These are phyloP conservation scores for Mucor indicus DNA, from an alignment of 371 early-diverging fungal species.

Conservation along the genomic window DNA sequence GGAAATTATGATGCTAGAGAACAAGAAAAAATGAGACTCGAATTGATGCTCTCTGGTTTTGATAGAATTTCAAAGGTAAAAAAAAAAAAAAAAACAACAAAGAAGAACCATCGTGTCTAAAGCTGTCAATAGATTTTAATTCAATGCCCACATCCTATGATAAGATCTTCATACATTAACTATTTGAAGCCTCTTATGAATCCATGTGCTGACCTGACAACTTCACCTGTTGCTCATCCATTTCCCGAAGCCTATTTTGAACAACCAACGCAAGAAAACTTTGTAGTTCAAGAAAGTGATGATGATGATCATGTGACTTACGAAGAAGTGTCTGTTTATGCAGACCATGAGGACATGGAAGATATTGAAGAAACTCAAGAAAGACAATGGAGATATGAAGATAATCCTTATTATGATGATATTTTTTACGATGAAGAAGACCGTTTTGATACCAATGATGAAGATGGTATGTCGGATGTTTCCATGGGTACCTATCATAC, in stretches of 20 bases:
- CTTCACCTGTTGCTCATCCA: neutral
- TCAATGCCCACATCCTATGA: conserved; percentile 60
- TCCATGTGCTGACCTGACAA: conserved; percentile 37
- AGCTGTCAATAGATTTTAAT: conserved; percentile 38
- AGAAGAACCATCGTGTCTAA: conserved; percentile 9
- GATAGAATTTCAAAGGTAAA: conserved; percentile 45
- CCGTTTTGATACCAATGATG: conserved; percentile 13
- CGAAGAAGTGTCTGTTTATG: conserved; percentile 17
- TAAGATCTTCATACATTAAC: conserved; percentile 43
- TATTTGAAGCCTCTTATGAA: conserved; percentile 40
- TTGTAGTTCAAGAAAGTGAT: conserved; percentile 4
- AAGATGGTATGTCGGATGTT: neutral
- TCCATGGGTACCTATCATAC: neutral
- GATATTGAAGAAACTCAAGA: neutral
- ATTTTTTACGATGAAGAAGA: conserved; percentile 23
- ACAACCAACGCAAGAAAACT: too few species aligned
- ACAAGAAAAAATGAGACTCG: conserved; percentile 46
- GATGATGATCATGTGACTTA: conserved; percentile 10
- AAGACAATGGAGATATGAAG: conserved; percentile 13
- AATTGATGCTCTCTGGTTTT: conserved; percentile 51
- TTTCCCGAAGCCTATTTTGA: neutral
- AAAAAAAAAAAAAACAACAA: neutral
- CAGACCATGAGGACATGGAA: conserved; percentile 8
- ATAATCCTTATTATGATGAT: conserved; percentile 32
- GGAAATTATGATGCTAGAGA: conserved; percentile 36